Evolutionary conservation across 257 asterid genomes (phyloP), one percentile per base, ranked within the genome.

Genomic region (Parsonsia alboflavescens): DNA sequence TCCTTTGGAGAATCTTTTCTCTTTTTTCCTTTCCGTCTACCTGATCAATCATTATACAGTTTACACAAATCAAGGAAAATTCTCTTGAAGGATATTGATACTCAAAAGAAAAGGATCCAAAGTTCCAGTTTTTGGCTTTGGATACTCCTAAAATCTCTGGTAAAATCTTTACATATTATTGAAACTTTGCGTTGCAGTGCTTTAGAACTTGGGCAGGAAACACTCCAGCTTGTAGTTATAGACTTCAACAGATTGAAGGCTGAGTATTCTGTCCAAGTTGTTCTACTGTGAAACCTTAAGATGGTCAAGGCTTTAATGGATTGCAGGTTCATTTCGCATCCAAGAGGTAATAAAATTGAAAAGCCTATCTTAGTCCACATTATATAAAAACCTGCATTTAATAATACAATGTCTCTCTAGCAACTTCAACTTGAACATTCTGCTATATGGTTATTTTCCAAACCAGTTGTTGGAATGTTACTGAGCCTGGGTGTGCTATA

Each of bases 11-110:
- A 68, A 78, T 89, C 98, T 84, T 86, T 87, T 84, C 86, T 92
- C 90, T 92, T 89, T 83, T 86, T 95, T 52, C 87, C 81, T 88
- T 90, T 92, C 64, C 87, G 88, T 73, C 82, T 87, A 75, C 88
- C 99, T 94, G 93, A 73, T 75, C 54, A 75, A 78, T 61, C 65
- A 54, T 36, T 75, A 41, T 65, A 76, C 59, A 21, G 69, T 79
- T 56, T 80, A 42, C 41, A 58, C 44, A 28, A 26, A 33, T 53
- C 28, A 36, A 0, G 8, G 7, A 65, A 65, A 65, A 39, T 65
- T 39, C 41, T 59, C 19, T 36, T 39, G 2, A 36, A 64, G 49
- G 26, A 39, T 33, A 19, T 19, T 13, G 49, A 36, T 64, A 64
- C 26, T 24, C 17, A 58, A 5, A 59, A 17, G 48, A 36, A 36